phyloP scores from a whole-genome alignment of 208 protist species.

The Crithidia brevicula region DNA sequence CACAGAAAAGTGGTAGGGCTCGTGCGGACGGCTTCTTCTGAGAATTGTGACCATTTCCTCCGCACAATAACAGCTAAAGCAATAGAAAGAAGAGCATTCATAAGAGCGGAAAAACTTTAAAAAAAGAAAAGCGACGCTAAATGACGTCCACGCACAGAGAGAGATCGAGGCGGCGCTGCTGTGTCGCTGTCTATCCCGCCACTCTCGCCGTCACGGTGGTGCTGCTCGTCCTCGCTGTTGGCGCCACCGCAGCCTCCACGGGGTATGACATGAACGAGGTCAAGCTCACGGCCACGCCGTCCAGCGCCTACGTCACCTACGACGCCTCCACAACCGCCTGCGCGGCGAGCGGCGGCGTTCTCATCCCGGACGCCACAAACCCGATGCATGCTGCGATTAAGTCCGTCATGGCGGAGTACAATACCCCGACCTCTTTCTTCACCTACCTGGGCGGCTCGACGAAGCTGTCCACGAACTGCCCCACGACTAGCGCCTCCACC shows the following conservation, averaged over 20 bases:
- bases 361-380: conserved; percentile 17
- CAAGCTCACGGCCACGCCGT: neutral
- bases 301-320: neutral
- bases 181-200: too few relatives aligned
- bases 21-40: too few relatives aligned
- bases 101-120: too few relatives aligned
- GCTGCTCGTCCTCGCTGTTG: neutral
- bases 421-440: neutral
- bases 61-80: too few relatives aligned
- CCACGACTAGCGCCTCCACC: neutral
- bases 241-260: neutral
- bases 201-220: neutral
- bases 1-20: too few relatives aligned
- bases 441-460: conserved; percentile 32
- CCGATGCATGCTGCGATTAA: conserved; percentile 15
- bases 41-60: too few relatives aligned
- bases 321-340: neutral
- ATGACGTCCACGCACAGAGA: too few relatives aligned
- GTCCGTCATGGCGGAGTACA: neutral
- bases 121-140: too few relatives aligned
- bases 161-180: too few relatives aligned
- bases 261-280: conserved; percentile 10
- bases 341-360: neutral
- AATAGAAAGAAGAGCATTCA: too few relatives aligned
- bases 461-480: conserved; percentile 15